phyloP scores from a whole-genome alignment of 768 basidiomycete species.

The Candolleomyces eurysporus region DNA sequence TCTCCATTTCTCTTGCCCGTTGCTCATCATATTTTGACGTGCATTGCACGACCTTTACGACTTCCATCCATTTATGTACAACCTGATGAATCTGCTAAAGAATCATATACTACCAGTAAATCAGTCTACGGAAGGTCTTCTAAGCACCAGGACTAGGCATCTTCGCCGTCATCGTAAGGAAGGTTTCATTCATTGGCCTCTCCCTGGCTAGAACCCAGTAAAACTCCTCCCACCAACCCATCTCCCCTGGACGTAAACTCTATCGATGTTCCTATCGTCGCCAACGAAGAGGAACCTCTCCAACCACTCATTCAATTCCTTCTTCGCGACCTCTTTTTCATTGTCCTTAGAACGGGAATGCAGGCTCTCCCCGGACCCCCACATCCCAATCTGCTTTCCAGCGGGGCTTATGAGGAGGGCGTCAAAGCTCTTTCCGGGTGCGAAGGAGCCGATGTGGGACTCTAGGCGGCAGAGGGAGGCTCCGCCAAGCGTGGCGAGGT shows the following conservation, averaged over 20 bases:
- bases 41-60: slow-evolving; percentile 3
- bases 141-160: not conserved
- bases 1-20: not conserved
- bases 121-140: not conserved
- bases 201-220: not conserved
- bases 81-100: not conserved
- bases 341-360: not conserved
- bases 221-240: slow-evolving; percentile 65
- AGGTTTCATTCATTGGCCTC: not conserved
- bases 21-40: not conserved
- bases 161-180: not conserved
- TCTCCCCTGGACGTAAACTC: slow-evolving; percentile 82
- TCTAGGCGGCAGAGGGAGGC: slow-evolving; percentile 78
- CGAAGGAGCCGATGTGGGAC: slow-evolving; percentile 71
- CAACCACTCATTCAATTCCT: slow-evolving; percentile 54
- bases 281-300: slow-evolving; percentile 87
- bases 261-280: slow-evolving; percentile 78
- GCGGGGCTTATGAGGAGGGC: slow-evolving; percentile 68
- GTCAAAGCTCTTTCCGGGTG: slow-evolving; percentile 84
- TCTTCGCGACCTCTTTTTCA: slow-evolving; percentile 24
- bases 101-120: too few species aligned
- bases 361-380: slow-evolving; percentile 21
- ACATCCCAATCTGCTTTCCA: slow-evolving; percentile 45
- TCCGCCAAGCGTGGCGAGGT: slow-evolving; percentile 91
- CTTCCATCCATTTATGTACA: slow-evolving; percentile 1